Evolutionary conservation across 192 early-diverging fungal species (phyloP), one percentile per base, ranked within the genome.

Genomic region (Chytriomyces sp.): DNA sequence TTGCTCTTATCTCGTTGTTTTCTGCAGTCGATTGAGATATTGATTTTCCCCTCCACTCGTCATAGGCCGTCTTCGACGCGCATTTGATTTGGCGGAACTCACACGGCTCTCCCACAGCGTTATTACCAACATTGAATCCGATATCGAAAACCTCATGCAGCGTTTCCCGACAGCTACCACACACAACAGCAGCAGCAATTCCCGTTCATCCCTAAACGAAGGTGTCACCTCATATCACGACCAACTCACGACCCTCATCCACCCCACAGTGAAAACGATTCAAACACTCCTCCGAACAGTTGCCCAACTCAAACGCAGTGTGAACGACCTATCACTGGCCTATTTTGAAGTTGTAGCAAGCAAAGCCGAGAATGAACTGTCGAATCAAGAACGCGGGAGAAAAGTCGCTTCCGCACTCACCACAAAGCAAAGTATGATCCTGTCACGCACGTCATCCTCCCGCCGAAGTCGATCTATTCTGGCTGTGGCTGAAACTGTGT

Each of bases 11-110:
- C 26, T 64, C 35, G 35, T 35, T 35, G 35, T 35, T n/a, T n/a
- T 35, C 35, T 35, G 35, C 4, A 3, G 35, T 35, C 35, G 35
- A 35, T 35, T 35, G 4, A 35, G n/a, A n/a, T n/a, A n/a, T n/a
- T n/a, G n/a, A n/a, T n/a, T n/a, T n/a, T n/a, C 4, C 35, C 35
- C 35, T 35, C 35, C 35, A 35, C 7, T 71, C 69, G 13, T 16
- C 10, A 20, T 6, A 74, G 72, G 72, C 45, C 76, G 76, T 20
- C 68, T 86, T 48, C 72, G 80, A 10, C 72, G 82, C 8, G 46
- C 67, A 13, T 86, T 86, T 70, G 80, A 86, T 45, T 20, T 86
- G 7, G 46, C 61, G 0, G 83, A 83, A 60, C 77, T 86, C 44
- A 78, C 82, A 4, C 28, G 71, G 6, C 66, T 86, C 10, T 78